Conservation (phyloP, 225 moss, liverwort and hornwort genomes). For the Sphagnum contortum region DNA sequence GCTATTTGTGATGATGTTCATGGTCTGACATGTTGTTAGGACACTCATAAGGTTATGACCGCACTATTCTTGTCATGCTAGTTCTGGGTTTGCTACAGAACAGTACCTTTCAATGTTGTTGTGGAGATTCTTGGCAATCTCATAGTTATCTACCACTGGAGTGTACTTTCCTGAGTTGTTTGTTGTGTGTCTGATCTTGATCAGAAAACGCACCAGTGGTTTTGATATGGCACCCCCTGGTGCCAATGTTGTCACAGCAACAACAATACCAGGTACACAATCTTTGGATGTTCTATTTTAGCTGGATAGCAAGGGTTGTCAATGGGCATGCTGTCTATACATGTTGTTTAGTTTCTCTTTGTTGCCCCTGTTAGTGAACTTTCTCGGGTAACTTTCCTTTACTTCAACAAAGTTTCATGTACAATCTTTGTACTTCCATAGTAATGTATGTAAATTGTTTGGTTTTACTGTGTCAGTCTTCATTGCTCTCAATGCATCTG, state of each 20-base stretch:
- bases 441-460: neutral
- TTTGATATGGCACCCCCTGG: conserved; percentile 98
- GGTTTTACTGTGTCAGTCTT: too few relatives aligned
- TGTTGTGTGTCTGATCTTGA: neutral
- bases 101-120: neutral
- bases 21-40: too few relatives aligned
- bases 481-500: too few relatives aligned
- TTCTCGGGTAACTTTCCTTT: neutral
- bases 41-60: too few relatives aligned
- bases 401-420: neutral
- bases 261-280: conserved; percentile 62
- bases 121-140: too few relatives aligned
- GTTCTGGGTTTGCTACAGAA: too few relatives aligned
- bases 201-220: conserved; percentile 82
- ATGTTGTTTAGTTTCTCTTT: neutral
- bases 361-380: neutral
- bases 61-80: too few relatives aligned
- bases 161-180: too few relatives aligned
- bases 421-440: neutral
- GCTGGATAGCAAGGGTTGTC: too few relatives aligned
- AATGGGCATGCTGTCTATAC: conserved; percentile 5
- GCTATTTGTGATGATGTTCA: too few relatives aligned
- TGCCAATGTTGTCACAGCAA: conserved; percentile 69
- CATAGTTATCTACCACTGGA: too few relatives aligned
- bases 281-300: too few relatives aligned